Base-by-base conservation (phyloP, 257 asterid species). In the Cordia subcordata region DNA sequence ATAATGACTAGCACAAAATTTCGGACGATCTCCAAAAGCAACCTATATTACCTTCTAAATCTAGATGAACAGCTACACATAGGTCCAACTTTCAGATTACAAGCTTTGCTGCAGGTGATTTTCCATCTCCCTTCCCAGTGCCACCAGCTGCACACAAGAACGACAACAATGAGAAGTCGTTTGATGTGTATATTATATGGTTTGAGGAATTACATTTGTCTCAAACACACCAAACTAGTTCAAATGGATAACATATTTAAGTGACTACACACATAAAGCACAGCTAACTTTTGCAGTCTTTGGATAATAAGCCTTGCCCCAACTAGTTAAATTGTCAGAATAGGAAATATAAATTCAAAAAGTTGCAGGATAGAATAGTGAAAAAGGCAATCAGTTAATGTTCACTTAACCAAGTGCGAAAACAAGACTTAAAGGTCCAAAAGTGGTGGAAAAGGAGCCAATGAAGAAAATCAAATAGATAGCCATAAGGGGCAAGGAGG, bases 131-230 rank as follows among this genome's bases (percentile, higher is more conserved):
- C 54, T 63, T 65, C 46, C 53, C 74, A 56, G 40, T 44, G 55
- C 69, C 82, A 53, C 54, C 78, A 14, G 63, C 92, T 72, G 75
- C 84, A 73, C 44, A 37, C 44, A 44, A 60, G 60, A 65, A 61
- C n/a, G 46, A 47, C 39, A 18, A 50, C 18, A 53, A 20, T 54
- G n/a, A 21, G 64, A 72, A 11, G 57, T 11, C 1, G 39, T 22
- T 53, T 13, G 57, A 53, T 53, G 57, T 15, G 21, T 21, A 22
- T 21, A 51, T n/a, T n/a, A n/a, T 22, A 53, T 18, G 21, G 20
- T 1, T 14, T 14, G 5, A 17, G 18, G 1, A 42, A 49, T 17
- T 49, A 4, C 21, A 17, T 17, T 13, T 42, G 15, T 42, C 15
- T 42, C 47, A 27, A 1, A 21, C 32, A 16, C 27, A 57, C 16